Evolutionary conservation across 164 flowering plant genomes (phyloP).

Genomic region (Chimonanthus praecox): DNA sequence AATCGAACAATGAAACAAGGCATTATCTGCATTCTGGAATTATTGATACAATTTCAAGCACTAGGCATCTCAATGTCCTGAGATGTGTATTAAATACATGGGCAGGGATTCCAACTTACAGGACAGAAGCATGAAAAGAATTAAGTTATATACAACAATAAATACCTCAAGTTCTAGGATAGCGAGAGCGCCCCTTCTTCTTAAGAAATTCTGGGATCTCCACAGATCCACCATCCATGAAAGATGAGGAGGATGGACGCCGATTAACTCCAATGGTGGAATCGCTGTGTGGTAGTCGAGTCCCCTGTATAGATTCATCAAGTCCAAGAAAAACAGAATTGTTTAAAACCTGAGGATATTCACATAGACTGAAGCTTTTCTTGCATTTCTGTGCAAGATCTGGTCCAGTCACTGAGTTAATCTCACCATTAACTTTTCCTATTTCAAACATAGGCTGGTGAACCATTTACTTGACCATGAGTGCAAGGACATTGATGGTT

Average conservation of each 20-base stretch:
- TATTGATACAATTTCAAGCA: neutral
- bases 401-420: neutral
- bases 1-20: neutral
- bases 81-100: neutral
- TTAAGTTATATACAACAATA: conserved; percentile 2
- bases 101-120: neutral
- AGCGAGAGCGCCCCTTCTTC: conserved; percentile 92
- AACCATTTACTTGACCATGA: neutral
- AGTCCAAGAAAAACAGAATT: neutral
- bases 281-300: conserved; percentile 43
- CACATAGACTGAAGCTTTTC: neutral
- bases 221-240: conserved; percentile 48
- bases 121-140: neutral
- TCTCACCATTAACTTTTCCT: neutral
- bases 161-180: conserved; percentile 56
- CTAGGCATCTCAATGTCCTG: neutral
- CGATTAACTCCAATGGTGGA: conserved; percentile 37
- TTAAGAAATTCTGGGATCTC: conserved; percentile 93
- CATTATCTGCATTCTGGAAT: neutral
- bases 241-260: conserved; percentile 51
- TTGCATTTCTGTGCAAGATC: neutral
- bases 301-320: conserved; percentile 33
- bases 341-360: neutral
- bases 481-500: neutral
- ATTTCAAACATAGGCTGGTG: neutral